A percentile compares a stretch with the other conserved stretches of the same genome.
Conservation (phyloP, 2,329 filamentous ascomycete genomes). For the Periconia digitata region DNA sequence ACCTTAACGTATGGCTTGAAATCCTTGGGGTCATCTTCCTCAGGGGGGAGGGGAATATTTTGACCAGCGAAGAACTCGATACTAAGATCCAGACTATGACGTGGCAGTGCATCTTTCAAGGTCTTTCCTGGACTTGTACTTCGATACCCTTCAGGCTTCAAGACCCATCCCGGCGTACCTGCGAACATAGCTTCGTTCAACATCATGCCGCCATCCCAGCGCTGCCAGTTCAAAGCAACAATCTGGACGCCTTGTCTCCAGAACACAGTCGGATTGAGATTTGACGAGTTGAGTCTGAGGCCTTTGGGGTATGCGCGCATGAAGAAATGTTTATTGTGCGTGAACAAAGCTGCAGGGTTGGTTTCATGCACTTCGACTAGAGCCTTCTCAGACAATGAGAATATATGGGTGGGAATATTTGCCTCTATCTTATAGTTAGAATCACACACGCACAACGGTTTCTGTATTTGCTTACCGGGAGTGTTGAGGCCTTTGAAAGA, state of each 20-base stretch:
- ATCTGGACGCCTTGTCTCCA: constrained; percentile 91
- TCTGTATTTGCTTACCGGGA: constrained; percentile 50
- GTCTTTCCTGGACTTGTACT: constrained; percentile 35
- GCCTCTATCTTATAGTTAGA: constrained; percentile 36
- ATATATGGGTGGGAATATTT: constrained; percentile 62
- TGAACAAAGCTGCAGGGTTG: constrained; percentile 64
- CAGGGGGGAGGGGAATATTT: constrained; percentile 67
- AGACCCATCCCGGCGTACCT: constrained; percentile 77
- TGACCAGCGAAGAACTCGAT: constrained; percentile 79
- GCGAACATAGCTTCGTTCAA: constrained; percentile 91
- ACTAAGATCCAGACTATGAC: constrained; percentile 63
- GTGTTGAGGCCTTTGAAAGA: constrained; percentile 74
- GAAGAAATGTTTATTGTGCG: constrained; percentile 78
- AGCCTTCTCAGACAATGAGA: constrained; percentile 64
- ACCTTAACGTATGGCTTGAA: constrained; percentile 78
- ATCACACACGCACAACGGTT: background rate
- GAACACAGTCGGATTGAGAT: constrained; percentile 80
- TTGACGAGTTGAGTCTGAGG: constrained; percentile 78
- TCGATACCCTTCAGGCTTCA: constrained; percentile 78
- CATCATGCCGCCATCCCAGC: constrained; percentile 91
- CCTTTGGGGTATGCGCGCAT: constrained; percentile 90
- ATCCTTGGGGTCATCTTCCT: constrained; percentile 55
- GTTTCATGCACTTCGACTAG: constrained; percentile 67
- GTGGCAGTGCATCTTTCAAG: constrained; percentile 51
- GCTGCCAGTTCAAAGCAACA: constrained; percentile 92